phyloP scores from a whole-genome alignment of 441 rosid genomes.

The Omphalea diandra region DNA sequence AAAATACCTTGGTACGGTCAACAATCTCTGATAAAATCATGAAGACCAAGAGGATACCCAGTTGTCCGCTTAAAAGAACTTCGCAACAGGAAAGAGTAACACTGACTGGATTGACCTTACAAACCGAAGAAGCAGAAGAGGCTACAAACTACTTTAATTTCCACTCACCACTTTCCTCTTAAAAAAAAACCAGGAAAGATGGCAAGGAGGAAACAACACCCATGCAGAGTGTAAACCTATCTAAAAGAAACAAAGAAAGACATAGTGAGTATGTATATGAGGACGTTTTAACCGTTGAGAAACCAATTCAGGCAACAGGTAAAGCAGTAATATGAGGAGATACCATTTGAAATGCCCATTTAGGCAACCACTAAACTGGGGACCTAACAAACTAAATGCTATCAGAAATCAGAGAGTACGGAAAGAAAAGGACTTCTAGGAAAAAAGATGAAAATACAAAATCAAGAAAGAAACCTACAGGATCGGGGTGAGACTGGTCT shows the following conservation, averaged over 20 bases:
- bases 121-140: constrained; percentile 31
- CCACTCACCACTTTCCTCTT: constrained; percentile 44
- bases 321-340: constrained; percentile 7
- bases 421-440: neutral
- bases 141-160: constrained; percentile 25
- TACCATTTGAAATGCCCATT: constrained; percentile 18
- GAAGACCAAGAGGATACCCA: neutral
- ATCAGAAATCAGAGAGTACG: constrained; percentile 17
- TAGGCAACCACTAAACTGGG: constrained; percentile 14
- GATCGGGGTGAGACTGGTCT: constrained; percentile 7
- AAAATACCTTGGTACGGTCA: constrained; percentile 21
- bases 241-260: constrained; percentile 22
- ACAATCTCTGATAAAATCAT: constrained; percentile 28
- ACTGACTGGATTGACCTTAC: constrained; percentile 16
- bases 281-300: constrained; percentile 25
- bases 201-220: constrained; percentile 36
- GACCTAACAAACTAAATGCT: constrained; percentile 17
- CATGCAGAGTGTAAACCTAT: constrained; percentile 26
- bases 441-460: constrained; percentile 3
- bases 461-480: constrained; percentile 25
- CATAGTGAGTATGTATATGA: constrained; percentile 17
- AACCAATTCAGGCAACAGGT: constrained; percentile 23
- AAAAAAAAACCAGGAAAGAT: constrained; percentile 52
- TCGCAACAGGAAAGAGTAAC: constrained; percentile 27
- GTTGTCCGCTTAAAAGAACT: neutral